phyloP scores from a whole-genome alignment of 805 yeast genomes.

The Lachancea sp. region DNA sequence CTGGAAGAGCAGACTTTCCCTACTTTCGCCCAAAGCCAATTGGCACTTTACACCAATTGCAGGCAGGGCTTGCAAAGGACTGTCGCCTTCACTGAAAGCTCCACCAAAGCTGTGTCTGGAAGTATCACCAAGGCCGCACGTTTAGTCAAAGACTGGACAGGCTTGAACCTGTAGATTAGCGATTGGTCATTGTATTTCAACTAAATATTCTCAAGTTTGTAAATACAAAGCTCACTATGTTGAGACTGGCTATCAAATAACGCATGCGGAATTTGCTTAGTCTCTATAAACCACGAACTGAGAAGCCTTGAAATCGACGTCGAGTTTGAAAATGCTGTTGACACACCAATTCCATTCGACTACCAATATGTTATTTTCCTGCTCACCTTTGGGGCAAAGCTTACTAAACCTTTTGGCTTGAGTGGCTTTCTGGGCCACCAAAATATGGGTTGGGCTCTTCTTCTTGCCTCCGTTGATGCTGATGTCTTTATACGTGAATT shows the following conservation, averaged over 20 bases:
- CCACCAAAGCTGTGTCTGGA: background rate
- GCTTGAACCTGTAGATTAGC: conserved; percentile 14
- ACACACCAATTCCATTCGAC: conserved; percentile 35
- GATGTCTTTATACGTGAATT: conserved; percentile 17
- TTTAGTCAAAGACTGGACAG: conserved; percentile 21
- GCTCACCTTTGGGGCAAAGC: conserved; percentile 6
- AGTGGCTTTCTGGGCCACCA: conserved; percentile 27
- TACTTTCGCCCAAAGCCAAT: conserved; percentile 21
- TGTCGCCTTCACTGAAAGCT: background rate
- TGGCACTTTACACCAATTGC: conserved; percentile 10
- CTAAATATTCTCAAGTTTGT: conserved; percentile 1
- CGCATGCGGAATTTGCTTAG: too few species aligned
- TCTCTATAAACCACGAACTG: conserved; percentile 11
- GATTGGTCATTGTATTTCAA: background rate
- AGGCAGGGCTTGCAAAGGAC: conserved; percentile 5
- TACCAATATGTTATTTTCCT: conserved; percentile 14
- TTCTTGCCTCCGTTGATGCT: conserved; percentile 10
- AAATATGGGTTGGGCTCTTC: conserved; percentile 17
- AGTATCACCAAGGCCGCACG: conserved; percentile 3
- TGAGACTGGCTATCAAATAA: too few species aligned
- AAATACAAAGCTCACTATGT: too few species aligned
- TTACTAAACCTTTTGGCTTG: conserved; percentile 27
- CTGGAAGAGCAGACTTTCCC: conserved; percentile 40
- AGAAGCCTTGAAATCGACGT: conserved; percentile 10
- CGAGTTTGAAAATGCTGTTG: conserved; percentile 23